A percentile compares a stretch with the other conserved stretches of the same genome.
Evolutionary conservation across 306 rosid species (phyloP).

Genomic region (Casuarina glauca): DNA sequence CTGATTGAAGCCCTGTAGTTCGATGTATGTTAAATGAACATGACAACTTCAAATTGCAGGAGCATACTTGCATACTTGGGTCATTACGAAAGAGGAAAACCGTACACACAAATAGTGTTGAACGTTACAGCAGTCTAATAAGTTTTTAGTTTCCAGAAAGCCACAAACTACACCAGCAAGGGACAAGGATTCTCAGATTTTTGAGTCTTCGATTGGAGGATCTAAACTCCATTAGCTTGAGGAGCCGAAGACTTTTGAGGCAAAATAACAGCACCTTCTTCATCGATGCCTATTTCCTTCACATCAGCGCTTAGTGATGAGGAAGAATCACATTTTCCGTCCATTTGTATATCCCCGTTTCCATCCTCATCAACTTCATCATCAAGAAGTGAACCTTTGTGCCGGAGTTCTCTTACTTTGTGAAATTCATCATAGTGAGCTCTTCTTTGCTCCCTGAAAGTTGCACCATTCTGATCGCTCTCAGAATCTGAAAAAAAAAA

Average conservation of each 20-base stretch:
- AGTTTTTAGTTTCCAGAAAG: conserved; percentile 7
- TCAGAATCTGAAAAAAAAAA: conserved; percentile 45
- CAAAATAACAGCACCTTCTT: conserved; percentile 14
- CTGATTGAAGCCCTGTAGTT: not conserved
- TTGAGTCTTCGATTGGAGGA: conserved; percentile 27
- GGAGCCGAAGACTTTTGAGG: conserved; percentile 30
- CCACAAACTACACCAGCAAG: conserved; percentile 23
- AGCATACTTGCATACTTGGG: not conserved
- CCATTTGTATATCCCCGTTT: conserved; percentile 23
- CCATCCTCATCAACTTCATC: conserved; percentile 63
- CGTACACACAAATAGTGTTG: conserved; percentile 31
- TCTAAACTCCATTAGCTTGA: conserved; percentile 56
- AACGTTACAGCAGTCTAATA: conserved; percentile 16
- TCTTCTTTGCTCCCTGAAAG: conserved; percentile 73
- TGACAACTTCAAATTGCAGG: conserved; percentile 10
- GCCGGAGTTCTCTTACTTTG: conserved; percentile 70
- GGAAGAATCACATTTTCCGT: conserved; percentile 42
- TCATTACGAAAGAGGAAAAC: conserved; percentile 12
- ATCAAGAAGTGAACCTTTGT: conserved; percentile 49
- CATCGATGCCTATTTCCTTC: conserved; percentile 59
- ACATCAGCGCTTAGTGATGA: conserved; percentile 58
- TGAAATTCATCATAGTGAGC: conserved; percentile 88
- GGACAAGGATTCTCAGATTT: not conserved
- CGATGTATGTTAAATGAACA: not conserved
- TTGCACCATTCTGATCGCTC: conserved; percentile 47